These are phyloP conservation scores for Ustilago cynodontis DNA, from an alignment of 1,284 basidiomycete species.

Conservation along the genomic window DNA sequence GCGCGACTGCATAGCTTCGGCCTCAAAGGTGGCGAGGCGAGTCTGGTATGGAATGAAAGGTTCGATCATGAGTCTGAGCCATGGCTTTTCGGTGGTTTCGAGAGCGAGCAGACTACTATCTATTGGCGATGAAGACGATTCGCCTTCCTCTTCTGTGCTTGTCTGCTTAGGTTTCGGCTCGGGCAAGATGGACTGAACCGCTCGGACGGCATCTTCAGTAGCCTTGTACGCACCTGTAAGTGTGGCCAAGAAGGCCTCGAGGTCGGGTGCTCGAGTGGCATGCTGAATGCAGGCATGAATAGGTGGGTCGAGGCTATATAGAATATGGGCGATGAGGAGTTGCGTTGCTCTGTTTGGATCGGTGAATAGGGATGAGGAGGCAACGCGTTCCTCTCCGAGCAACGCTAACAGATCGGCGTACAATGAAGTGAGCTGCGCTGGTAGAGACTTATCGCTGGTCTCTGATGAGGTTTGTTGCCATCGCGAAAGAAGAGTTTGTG, in stretches of 20 bases:
- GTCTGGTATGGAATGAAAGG: constrained; percentile 46
- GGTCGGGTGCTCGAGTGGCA: constrained; percentile 21
- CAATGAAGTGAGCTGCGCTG: constrained; percentile 23
- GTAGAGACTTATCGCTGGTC: constrained; percentile 23
- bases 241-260: constrained; percentile 28
- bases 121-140: constrained; percentile 13
- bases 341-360: constrained; percentile 31
- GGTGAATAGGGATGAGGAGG: constrained; percentile 33
- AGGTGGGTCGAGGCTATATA: constrained; percentile 38
- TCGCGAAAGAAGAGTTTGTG: constrained; percentile 18
- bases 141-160: constrained; percentile 13
- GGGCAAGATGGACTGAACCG: constrained; percentile 22
- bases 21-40: constrained; percentile 37
- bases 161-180: constrained; percentile 8
- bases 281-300: constrained; percentile 29
- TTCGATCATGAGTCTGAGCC: constrained; percentile 38
- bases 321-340: constrained; percentile 29
- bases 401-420: constrained; percentile 40
- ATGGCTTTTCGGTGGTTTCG: constrained; percentile 25
- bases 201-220: constrained; percentile 28
- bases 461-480: constrained; percentile 38
- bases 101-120: constrained; percentile 25
- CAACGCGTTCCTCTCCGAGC: constrained; percentile 53
- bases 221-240: constrained; percentile 39
- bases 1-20: constrained; percentile 41